These are phyloP conservation scores for Magnusiomyces tetraspermus DNA, from an alignment of 1,139 yeast genomes.

Conservation along the genomic window DNA sequence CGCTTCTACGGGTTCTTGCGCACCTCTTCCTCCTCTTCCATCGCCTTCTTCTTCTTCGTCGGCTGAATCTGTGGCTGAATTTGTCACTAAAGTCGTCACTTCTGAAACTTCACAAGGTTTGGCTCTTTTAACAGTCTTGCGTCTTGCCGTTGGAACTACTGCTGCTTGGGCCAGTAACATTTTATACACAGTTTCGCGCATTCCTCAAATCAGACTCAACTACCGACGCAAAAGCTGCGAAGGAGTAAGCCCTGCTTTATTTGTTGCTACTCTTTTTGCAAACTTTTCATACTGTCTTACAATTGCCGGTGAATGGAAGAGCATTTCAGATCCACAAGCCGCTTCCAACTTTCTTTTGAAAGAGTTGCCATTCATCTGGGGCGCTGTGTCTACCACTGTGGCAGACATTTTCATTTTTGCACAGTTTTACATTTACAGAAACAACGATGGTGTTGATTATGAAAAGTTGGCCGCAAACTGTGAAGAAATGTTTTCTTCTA, in stretches of 20 bases:
- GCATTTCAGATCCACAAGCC: slow-evolving; percentile 53
- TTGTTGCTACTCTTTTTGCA: slow-evolving; percentile 66
- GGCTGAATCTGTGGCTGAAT: too few relatives aligned
- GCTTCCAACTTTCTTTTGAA: slow-evolving; percentile 45
- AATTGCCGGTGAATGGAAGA: slow-evolving; percentile 38
- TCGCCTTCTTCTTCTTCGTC: not conserved
- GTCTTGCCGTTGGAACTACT: slow-evolving; percentile 39
- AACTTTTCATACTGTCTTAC: slow-evolving; percentile 66
- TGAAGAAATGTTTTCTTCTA: not conserved
- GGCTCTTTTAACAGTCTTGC: not conserved
- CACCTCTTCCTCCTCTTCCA: slow-evolving; percentile 10
- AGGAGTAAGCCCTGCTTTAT: slow-evolving; percentile 72
- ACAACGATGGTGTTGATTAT: slow-evolving; percentile 9
- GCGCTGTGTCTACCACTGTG: slow-evolving; percentile 69
- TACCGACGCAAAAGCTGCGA: slow-evolving; percentile 64
- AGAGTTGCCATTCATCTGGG: slow-evolving; percentile 73
- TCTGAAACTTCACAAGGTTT: not conserved
- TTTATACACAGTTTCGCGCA: slow-evolving; percentile 62
- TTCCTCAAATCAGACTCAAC: slow-evolving; percentile 74
- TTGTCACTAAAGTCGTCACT: not conserved
- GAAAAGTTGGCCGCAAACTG: not conserved
- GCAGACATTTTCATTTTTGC: slow-evolving; percentile 66
- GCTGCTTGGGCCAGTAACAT: slow-evolving; percentile 75
- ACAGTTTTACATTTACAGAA: slow-evolving; percentile 40
- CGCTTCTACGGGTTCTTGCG: slow-evolving; percentile 11